phyloP scores from a whole-genome alignment of 192 early-diverging fungal genomes.

The Hyaloraphidium curvatum region DNA sequence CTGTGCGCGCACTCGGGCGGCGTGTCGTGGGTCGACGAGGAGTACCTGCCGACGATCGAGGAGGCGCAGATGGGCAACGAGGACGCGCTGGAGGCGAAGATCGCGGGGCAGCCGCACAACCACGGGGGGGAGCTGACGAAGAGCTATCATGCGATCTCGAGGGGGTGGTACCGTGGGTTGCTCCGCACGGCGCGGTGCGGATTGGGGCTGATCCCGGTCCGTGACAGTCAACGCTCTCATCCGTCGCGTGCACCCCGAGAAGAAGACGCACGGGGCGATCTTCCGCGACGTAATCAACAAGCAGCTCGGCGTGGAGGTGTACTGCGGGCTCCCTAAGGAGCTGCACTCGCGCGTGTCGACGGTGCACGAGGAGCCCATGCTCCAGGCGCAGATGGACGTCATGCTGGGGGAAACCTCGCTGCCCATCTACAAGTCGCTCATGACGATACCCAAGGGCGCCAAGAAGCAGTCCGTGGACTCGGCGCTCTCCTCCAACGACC shows the following conservation, averaged over 20 bases:
- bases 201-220: too few species aligned
- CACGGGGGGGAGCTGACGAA: conserved; percentile 27
- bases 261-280: background rate
- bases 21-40: conserved; percentile 31
- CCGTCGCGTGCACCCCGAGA: background rate
- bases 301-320: background rate
- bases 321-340: background rate
- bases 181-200: too few species aligned
- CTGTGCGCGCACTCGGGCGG: conserved; percentile 42
- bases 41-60: conserved; percentile 17
- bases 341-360: too few species aligned
- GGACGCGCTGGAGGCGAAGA: conserved; percentile 19
- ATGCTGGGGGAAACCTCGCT: too few species aligned
- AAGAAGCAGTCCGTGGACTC: too few species aligned
- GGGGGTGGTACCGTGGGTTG: conserved; percentile 58
- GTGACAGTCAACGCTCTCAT: conserved; percentile 1
- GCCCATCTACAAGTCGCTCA: too few species aligned
- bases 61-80: conserved; percentile 20
- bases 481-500: too few species aligned
- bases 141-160: conserved; percentile 14
- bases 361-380: too few species aligned
- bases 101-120: conserved; percentile 41
- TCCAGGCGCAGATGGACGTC: too few species aligned
- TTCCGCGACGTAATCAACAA: background rate
- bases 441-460: too few species aligned